phyloP scores from a whole-genome alignment of 306 rosid species.

The Nissolia schottii region DNA sequence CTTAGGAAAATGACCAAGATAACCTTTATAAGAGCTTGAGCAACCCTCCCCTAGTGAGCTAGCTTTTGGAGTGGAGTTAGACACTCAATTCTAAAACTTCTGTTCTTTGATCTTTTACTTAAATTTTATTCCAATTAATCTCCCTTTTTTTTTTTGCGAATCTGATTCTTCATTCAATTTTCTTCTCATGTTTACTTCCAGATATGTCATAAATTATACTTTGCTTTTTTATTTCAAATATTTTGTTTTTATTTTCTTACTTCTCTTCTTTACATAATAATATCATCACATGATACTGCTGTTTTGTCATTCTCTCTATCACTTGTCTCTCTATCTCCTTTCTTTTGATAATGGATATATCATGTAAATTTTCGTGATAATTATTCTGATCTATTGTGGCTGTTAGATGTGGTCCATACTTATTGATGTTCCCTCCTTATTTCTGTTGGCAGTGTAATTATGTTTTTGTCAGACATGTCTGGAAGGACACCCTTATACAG shows the following conservation, averaged over 20 bases:
- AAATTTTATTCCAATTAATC: not conserved
- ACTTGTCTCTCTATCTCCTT: not conserved
- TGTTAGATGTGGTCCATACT: not conserved
- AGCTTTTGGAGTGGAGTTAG: no score
- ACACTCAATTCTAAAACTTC: no score
- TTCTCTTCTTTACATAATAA: not conserved
- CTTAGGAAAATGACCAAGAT: no score
- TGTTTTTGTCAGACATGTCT: conserved; percentile 93
- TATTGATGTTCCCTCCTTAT: conserved; percentile 29
- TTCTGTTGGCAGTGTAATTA: conserved; percentile 59
- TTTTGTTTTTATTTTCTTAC: not conserved
- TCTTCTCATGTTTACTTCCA: not conserved
- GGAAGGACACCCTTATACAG: conserved; percentile 89
- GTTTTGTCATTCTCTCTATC: not conserved
- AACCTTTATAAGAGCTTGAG: no score
- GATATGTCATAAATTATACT: not conserved
- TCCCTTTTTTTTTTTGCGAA: not conserved
- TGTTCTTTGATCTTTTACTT: not conserved
- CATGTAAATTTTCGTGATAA: conserved; percentile 5
- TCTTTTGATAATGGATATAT: not conserved
- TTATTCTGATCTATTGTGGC: not conserved
- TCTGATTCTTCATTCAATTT: conserved; percentile 2
- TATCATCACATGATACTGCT: not conserved
- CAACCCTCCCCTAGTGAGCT: no score
- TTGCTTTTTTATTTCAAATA: not conserved